A percentile compares a stretch with the other conserved stretches of the same genome.
These are phyloP conservation scores for Lichtheimia ramosa DNA, from an alignment of 371 early-diverging fungal species.

Conservation along the genomic window DNA sequence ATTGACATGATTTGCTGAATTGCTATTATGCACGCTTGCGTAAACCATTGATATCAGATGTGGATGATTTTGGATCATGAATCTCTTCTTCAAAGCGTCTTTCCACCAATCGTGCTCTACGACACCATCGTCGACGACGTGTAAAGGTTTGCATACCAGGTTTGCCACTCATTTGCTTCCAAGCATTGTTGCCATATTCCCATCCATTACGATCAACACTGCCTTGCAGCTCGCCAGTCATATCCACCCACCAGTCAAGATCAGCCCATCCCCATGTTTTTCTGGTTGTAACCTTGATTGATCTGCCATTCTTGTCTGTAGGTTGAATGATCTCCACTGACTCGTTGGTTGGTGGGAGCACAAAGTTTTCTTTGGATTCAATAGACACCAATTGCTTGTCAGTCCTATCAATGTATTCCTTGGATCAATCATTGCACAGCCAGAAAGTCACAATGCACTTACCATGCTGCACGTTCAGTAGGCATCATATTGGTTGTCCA, in stretches of 20 bases:
- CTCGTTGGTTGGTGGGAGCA: conserved; percentile 28
- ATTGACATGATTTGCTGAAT: neutral
- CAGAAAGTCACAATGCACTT: conserved; percentile 1
- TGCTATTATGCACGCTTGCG: neutral
- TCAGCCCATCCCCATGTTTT: conserved; percentile 49
- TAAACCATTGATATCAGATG: neutral
- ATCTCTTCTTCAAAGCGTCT: conserved; percentile 17
- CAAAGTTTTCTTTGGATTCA: conserved; percentile 32
- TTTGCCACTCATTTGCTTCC: conserved; percentile 36
- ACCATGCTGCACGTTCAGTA: conserved; percentile 39
- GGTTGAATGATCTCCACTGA: conserved; percentile 5
- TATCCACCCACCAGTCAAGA: conserved; percentile 54
- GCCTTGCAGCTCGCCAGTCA: conserved; percentile 39
- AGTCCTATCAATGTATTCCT: conserved; percentile 24
- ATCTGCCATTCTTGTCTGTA: conserved; percentile 7
- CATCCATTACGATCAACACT: conserved; percentile 47
- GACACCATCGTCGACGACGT: conserved; percentile 44
- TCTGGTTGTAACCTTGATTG: conserved; percentile 16
- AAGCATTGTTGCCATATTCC: conserved; percentile 52
- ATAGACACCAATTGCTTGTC: conserved; percentile 37
- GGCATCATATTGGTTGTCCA: conserved; percentile 54
- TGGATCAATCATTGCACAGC: neutral
- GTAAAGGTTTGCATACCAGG: conserved; percentile 48
- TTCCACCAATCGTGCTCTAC: conserved; percentile 40
- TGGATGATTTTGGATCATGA: neutral